phyloP scores from a whole-genome alignment of 352 stramenopile species.

The Pythium dissimile region DNA sequence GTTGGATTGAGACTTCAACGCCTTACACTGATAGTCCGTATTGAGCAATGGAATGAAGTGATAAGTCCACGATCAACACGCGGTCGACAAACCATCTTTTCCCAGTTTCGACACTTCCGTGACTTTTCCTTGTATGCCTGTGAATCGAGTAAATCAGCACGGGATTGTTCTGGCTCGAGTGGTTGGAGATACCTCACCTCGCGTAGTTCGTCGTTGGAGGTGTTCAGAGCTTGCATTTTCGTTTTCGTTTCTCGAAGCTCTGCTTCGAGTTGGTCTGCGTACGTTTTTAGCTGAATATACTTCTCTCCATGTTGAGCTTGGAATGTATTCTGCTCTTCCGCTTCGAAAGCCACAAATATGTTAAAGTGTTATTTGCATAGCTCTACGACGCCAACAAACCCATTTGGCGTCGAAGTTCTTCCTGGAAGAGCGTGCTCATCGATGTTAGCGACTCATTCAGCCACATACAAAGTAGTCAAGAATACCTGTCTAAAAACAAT shows the following conservation, averaged over 20 bases:
- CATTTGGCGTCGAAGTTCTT: slow-evolving; percentile 75
- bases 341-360: slow-evolving; percentile 19
- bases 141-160: not conserved
- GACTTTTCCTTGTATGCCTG: slow-evolving; percentile 88
- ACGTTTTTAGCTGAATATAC: slow-evolving; percentile 86
- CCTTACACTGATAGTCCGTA: slow-evolving; percentile 63
- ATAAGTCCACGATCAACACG: too few species aligned
- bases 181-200: slow-evolving; percentile 33
- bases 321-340: slow-evolving; percentile 77
- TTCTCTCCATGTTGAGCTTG: slow-evolving; percentile 81
- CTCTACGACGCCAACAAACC: slow-evolving; percentile 25
- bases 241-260: slow-evolving; percentile 78
- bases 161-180: not conserved
- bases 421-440: too few species aligned
- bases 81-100: slow-evolving; percentile 64
- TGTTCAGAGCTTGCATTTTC: slow-evolving; percentile 66
- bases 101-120: slow-evolving; percentile 82
- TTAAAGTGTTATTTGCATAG: not conserved
- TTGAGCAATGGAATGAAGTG: not conserved
- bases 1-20: slow-evolving; percentile 47
- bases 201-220: slow-evolving; percentile 75
- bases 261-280: slow-evolving; percentile 81
- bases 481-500: slow-evolving; percentile 42
- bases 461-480: not conserved
- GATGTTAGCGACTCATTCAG: not conserved